These are phyloP conservation scores for Lactifluus pinguis DNA, from an alignment of 768 basidiomycete species.

Conservation along the genomic window DNA sequence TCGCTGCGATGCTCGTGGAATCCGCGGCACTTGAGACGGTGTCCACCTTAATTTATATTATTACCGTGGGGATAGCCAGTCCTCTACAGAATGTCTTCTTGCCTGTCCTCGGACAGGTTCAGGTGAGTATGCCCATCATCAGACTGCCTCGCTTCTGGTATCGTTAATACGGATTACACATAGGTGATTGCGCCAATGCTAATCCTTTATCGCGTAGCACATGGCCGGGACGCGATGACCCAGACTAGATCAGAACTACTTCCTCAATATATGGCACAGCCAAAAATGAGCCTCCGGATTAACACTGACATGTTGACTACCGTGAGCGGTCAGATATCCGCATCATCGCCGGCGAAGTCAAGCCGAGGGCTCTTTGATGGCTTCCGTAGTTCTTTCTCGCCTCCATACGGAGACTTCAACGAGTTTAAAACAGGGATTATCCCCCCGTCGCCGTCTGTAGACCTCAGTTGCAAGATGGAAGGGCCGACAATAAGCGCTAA, in stretches of 20 bases:
- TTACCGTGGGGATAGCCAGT: constrained; percentile 15
- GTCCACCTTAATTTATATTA: constrained; percentile 13
- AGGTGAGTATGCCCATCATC: background rate
- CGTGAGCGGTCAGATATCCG: background rate
- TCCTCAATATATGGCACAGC: background rate
- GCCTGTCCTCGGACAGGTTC: constrained; percentile 17
- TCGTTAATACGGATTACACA: too few species aligned
- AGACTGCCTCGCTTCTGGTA: too few species aligned
- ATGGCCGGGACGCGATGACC: constrained; percentile 1
- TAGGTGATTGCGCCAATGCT: constrained; percentile 17
- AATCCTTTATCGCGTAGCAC: constrained; percentile 16
- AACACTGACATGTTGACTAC: background rate
- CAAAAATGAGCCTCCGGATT: background rate
- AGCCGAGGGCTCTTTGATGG: background rate
- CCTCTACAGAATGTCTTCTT: constrained; percentile 15
- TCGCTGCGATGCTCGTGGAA: constrained; percentile 10
- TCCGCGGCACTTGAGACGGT: constrained; percentile 15
- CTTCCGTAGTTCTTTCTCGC: background rate
- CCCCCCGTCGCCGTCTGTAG: constrained; percentile 1
- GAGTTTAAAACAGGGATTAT: background rate
- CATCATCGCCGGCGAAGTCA: background rate
- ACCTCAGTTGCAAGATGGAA: background rate
- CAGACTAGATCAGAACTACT: background rate
- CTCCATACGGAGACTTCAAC: background rate
- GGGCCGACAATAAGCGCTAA: background rate